Conservation (phyloP, 768 basidiomycete species). For the Pisolithus marmoratus region DNA sequence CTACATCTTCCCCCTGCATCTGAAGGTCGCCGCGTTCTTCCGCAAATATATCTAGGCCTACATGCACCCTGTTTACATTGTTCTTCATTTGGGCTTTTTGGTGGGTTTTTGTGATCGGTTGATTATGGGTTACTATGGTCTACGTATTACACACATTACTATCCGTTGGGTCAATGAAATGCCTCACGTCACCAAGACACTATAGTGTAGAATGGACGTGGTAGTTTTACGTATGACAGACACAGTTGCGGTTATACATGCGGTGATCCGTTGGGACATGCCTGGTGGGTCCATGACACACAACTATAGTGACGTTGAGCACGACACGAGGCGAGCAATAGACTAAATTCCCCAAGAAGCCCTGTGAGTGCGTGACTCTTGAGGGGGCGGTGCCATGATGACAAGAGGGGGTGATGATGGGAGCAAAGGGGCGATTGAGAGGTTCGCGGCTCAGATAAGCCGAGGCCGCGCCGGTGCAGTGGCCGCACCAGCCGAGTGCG, state of each 20-base stretch:
- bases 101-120: conserved; percentile 12
- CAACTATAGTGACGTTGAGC: background rate
- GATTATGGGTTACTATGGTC: conserved; percentile 12
- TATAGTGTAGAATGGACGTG: background rate
- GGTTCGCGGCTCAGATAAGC: conserved; percentile 26
- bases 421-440: conserved; percentile 3
- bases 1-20: conserved; percentile 35
- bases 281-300: background rate
- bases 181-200: background rate
- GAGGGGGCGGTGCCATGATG: no score
- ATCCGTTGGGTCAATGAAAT: background rate
- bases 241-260: background rate
- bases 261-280: background rate
- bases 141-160: conserved; percentile 8
- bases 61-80: conserved; percentile 5
- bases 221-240: conserved; percentile 1
- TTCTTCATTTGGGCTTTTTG: conserved; percentile 17
- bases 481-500: conserved; percentile 16
- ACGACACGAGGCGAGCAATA: background rate
- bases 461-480: conserved; percentile 13
- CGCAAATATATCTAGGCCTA: conserved; percentile 33
- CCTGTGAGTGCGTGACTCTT: background rate
- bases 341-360: no score
- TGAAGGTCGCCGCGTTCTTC: conserved; percentile 45
- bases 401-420: background rate